These are phyloP conservation scores for Yarrowia bubula DNA, from an alignment of 805 yeast genomes.

Conservation along the genomic window DNA sequence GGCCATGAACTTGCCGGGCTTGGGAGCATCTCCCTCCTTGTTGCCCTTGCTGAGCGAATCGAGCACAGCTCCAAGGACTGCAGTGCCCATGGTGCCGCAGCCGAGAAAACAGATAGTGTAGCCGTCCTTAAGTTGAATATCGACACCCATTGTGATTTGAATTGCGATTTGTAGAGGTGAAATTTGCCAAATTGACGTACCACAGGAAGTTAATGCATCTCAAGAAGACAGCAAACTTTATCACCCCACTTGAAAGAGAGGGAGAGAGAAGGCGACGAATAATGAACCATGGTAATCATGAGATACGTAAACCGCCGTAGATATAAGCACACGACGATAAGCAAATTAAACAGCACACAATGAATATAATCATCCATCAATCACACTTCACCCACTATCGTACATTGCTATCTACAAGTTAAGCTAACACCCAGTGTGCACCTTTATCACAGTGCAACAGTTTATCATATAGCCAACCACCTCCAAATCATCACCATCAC, in stretches of 20 bases:
- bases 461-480: too few species aligned
- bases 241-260: conserved; percentile 6
- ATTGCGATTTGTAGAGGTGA: neutral
- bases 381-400: too few species aligned
- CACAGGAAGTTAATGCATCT: neutral
- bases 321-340: too few species aligned
- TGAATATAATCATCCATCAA: too few species aligned
- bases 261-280: too few species aligned
- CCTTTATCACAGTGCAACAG: too few species aligned
- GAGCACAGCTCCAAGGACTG: conserved; percentile 77
- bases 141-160: neutral
- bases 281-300: too few species aligned
- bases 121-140: conserved; percentile 31
- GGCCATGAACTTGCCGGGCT: conserved; percentile 74
- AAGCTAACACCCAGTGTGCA: too few species aligned
- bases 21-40: conserved; percentile 38
- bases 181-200: conserved; percentile 1
- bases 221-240: conserved; percentile 6
- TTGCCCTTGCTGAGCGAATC: conserved; percentile 42
- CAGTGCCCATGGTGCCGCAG: conserved; percentile 95
- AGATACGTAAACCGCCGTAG: too few species aligned
- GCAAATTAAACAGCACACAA: too few species aligned
- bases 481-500: too few species aligned
- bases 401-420: too few species aligned
- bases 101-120: conserved; percentile 77